Conservation (phyloP, 257 asterid genomes). For the Parsonsia alboflavescens region DNA sequence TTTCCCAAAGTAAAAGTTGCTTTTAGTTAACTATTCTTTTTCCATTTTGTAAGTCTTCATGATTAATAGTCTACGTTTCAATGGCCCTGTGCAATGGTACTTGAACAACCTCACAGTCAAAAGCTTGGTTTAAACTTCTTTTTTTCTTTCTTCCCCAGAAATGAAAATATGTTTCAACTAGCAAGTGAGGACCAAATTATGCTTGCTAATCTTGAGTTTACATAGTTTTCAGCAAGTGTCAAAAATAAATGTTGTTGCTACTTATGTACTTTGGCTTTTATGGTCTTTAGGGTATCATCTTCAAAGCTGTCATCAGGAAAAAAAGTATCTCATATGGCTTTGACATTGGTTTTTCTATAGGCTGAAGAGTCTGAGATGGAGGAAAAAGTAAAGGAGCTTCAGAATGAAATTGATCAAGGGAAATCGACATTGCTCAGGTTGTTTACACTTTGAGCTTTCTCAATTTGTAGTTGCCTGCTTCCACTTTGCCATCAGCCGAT, state of each 20-base stretch:
- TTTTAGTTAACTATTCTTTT: background rate
- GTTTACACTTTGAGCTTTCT: conserved; percentile 9
- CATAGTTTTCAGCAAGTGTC: background rate
- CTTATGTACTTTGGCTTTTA: background rate
- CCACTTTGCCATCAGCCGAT: background rate
- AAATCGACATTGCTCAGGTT: conserved; percentile 49
- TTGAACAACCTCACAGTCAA: background rate
- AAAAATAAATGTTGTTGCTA: background rate
- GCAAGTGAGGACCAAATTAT: background rate
- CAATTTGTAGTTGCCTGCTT: conserved; percentile 4
- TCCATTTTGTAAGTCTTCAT: background rate
- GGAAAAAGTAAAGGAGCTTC: conserved; percentile 54
- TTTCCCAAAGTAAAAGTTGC: background rate
- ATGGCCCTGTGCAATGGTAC: background rate
- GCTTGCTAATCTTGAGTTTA: background rate
- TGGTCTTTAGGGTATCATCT: background rate
- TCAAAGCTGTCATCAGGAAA: background rate
- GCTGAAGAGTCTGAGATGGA: conserved; percentile 79
- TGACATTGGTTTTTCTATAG: conserved; percentile 38
- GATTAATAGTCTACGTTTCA: background rate
- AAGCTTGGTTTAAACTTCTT: conserved; percentile 1
- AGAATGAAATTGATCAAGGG: conserved; percentile 49
- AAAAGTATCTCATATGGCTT: conserved; percentile 12
- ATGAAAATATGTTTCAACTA: background rate
- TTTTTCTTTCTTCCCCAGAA: background rate